phyloP scores from a whole-genome alignment of 768 basidiomycete genomes.

The Saitozyma sp. region DNA sequence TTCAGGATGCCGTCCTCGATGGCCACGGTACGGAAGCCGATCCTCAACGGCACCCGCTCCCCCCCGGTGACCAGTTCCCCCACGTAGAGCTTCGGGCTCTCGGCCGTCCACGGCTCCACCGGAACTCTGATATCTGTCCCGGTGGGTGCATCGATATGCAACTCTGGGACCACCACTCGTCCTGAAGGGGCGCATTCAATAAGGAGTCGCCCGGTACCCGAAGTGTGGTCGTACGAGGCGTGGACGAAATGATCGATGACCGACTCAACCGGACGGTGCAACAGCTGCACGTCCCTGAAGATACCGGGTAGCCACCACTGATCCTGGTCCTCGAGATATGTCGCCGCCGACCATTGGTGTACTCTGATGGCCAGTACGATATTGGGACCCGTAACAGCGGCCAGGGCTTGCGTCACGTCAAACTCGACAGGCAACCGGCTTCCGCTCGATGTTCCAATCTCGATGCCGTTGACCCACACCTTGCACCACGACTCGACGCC shows the following conservation, averaged over 20 bases:
- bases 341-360: conserved; percentile 8
- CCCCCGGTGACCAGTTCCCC: conserved; percentile 2
- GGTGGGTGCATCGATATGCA: conserved; percentile 2
- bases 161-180: conserved; percentile 11
- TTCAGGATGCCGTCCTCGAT: conserved; percentile 9
- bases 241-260: conserved; percentile 9
- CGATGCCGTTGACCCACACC: conserved; percentile 9
- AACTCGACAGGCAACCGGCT: conserved; percentile 8
- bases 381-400: too few species aligned
- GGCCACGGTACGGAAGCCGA: conserved; percentile 13
- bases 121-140: not conserved
- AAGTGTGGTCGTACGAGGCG: not conserved
- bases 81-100: conserved; percentile 7
- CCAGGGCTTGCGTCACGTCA: conserved; percentile 5
- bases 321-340: conserved; percentile 12
- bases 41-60: conserved; percentile 1
- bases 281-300: conserved; percentile 3
- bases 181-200: conserved; percentile 8
- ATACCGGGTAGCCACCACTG: conserved; percentile 14
- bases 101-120: conserved; percentile 11
- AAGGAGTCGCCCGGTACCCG: conserved; percentile 2
- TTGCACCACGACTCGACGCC: conserved; percentile 11
- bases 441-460: conserved; percentile 3
- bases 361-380: conserved; percentile 5
- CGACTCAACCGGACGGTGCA: conserved; percentile 1